phyloP scores from a whole-genome alignment of 1,139 yeast species.

The Scheffersomyces illinoinensis region DNA sequence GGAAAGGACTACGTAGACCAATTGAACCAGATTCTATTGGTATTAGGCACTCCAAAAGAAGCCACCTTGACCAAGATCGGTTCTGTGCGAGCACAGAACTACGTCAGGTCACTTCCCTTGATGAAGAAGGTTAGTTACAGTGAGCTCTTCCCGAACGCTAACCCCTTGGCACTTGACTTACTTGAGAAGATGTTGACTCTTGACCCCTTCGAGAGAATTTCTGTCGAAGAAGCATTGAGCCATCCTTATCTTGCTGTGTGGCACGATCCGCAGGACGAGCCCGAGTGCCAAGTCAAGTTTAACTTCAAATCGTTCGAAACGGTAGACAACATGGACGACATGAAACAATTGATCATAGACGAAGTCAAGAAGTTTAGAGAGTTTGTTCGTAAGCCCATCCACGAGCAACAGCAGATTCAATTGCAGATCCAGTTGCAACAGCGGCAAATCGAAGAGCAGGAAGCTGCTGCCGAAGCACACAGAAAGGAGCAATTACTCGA shows the following conservation, averaged over 20 bases:
- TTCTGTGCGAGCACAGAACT: constrained; percentile 87
- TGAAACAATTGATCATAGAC: constrained; percentile 75
- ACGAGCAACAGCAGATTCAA: constrained; percentile 59
- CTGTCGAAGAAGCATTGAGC: constrained; percentile 84
- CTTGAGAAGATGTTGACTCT: constrained; percentile 80
- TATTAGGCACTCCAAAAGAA: constrained; percentile 89
- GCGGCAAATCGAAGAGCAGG: constrained; percentile 28
- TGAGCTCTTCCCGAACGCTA: constrained; percentile 77
- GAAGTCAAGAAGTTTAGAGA: constrained; percentile 83
- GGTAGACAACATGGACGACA: constrained; percentile 74
- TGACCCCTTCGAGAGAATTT: constrained; percentile 83
- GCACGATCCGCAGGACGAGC: constrained; percentile 98
- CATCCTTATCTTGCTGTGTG: constrained; percentile 90
- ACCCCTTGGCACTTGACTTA: constrained; percentile 83
- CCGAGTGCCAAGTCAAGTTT: constrained; percentile 77
- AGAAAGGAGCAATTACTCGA: constrained; percentile 15
- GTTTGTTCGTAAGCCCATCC: constrained; percentile 75
- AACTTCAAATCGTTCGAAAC: constrained; percentile 86
- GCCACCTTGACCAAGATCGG: constrained; percentile 82
- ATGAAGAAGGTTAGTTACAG: constrained; percentile 81
- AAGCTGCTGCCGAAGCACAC: constrained; percentile 10
- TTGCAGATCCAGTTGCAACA: constrained; percentile 38
- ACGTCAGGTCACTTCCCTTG: constrained; percentile 80
- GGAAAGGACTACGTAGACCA: constrained; percentile 97
- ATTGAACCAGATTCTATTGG: constrained; percentile 79